Evolutionary conservation across 2,329 filamentous ascomycete species (phyloP).

Genomic region (Cladosporium halotolerans): DNA sequence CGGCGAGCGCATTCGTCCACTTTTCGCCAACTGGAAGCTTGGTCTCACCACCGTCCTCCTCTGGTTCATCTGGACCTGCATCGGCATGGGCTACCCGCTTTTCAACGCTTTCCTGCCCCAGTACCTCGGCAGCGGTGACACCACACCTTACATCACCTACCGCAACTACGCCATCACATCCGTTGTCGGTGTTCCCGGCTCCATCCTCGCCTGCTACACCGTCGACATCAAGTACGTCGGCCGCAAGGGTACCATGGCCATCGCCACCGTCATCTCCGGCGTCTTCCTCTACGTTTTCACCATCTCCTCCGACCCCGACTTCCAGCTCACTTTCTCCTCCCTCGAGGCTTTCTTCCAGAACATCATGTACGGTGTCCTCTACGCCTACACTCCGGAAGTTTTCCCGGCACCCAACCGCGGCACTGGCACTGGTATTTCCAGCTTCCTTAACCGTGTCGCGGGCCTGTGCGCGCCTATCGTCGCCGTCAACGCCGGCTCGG

Average conservation of each 20-base stretch:
- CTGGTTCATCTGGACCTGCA: slow-evolving; percentile 76
- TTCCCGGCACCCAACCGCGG: slow-evolving; percentile 68
- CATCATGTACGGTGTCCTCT: slow-evolving; percentile 71
- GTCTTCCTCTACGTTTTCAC: slow-evolving; percentile 62
- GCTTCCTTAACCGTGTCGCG: slow-evolving; percentile 62
- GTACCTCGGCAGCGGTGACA: slow-evolving; percentile 55
- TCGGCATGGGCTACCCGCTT: slow-evolving; percentile 80
- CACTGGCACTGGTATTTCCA: slow-evolving; percentile 65
- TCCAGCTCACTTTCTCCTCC: slow-evolving; percentile 61
- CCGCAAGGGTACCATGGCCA: slow-evolving; percentile 65
- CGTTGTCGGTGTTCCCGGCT: slow-evolving; percentile 69
- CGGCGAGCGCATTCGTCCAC: slow-evolving; percentile 56
- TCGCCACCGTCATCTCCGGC: slow-evolving; percentile 61
- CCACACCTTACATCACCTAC: slow-evolving; percentile 48
- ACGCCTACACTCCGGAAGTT: slow-evolving; percentile 70
- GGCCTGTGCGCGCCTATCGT: slow-evolving; percentile 65
- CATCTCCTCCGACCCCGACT: slow-evolving; percentile 49
- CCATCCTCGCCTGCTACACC: slow-evolving; percentile 65
- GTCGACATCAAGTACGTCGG: slow-evolving; percentile 66
- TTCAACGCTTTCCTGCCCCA: slow-evolving; percentile 90
- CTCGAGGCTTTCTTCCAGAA: slow-evolving; percentile 65
- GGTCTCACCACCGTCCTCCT: slow-evolving; percentile 47
- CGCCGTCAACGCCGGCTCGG: slow-evolving; percentile 41
- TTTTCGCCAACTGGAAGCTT: slow-evolving; percentile 48
- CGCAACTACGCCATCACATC: slow-evolving; percentile 79